Evolutionary conservation across 805 yeast species (phyloP).

Genomic region (Brettanomyces sp.): DNA sequence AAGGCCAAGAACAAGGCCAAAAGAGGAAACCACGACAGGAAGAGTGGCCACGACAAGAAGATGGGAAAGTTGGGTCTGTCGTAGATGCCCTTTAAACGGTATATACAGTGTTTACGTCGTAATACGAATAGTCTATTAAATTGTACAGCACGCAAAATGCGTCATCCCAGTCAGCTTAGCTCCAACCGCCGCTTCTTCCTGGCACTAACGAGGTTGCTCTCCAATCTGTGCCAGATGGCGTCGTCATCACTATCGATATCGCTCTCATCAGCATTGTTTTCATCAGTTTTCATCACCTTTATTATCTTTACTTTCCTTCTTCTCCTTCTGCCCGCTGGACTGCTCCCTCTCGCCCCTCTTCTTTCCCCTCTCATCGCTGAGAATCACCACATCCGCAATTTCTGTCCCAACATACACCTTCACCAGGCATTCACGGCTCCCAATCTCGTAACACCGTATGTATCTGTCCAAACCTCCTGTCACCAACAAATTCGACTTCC

Average conservation of each 20-base stretch:
- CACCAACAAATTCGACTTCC: constrained; percentile 38
- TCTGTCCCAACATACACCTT: constrained; percentile 75
- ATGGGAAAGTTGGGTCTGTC: background rate
- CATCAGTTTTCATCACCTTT: constrained; percentile 15
- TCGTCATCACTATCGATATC: constrained; percentile 27
- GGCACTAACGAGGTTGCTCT: constrained; percentile 13
- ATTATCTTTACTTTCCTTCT: constrained; percentile 29
- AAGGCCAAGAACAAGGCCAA: constrained; percentile 49
- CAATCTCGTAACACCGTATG: constrained; percentile 62
- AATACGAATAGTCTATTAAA: background rate
- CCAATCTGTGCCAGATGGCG: constrained; percentile 24
- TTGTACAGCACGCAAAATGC: background rate
- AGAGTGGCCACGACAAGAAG: constrained; percentile 51
- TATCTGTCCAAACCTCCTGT: constrained; percentile 88
- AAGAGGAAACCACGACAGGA: constrained; percentile 58
- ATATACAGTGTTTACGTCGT: background rate
- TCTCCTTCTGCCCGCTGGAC: constrained; percentile 19
- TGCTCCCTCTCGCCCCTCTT: constrained; percentile 10
- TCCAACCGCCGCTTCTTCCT: constrained; percentile 22
- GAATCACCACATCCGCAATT: constrained; percentile 40
- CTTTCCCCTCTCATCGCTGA: constrained; percentile 36
- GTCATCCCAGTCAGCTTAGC: background rate
- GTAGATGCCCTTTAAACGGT: background rate
- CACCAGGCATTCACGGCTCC: constrained; percentile 48
- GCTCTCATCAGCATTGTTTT: constrained; percentile 20